Base-by-base conservation (phyloP, 306 rosid genomes). In the Rosa multiflora region DNA sequence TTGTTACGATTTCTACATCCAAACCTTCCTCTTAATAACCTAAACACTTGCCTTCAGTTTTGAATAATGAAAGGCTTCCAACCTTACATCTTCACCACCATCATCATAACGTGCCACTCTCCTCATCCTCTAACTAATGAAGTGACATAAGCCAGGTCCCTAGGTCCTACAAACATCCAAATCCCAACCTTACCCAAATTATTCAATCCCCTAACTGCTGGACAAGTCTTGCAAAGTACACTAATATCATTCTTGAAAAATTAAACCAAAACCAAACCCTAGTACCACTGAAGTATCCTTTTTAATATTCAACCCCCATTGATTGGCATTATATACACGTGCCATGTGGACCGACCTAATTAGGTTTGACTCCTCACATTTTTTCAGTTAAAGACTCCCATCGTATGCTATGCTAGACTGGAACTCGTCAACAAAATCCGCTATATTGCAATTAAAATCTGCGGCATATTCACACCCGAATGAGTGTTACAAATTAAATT, bases 361-460 rank as follows among this genome's bases (percentile, higher is more conserved):
- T 35, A 32, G n/a, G 39, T 63, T 61, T 64, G 70, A 64, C 70
- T 64, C 44, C 15, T 2, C 10, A 5, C 21, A 6, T 5, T 64
- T 12, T 15, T 32, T 35, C 10, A 62, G 40, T 62, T 12, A 8
- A 13, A 35, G 67, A 64, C 44, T 35, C 40, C 18, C 12, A 55
- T n/a, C 37, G 32, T 15, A 56, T 20, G 18, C 32, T 51, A 5
- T 20, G 67, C 15, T 62, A 29, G 20, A 61, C 39, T 3, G 17
- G 17, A 62, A n/a, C 63, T 15, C 4, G 70, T 64, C 70, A 64
- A 64, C 70, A 64, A 64, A 64, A 64, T 62, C 67, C 40, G 67
- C 67, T 62, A 13, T 49, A 12, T 49, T 13, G 55, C 18, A 0
- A 0, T 21, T 2, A 15, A 17, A 52, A 52, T 52, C 58, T 53